These are phyloP conservation scores for Cajanus cajan DNA, from an alignment of 306 rosid species.

Conservation along the genomic window DNA sequence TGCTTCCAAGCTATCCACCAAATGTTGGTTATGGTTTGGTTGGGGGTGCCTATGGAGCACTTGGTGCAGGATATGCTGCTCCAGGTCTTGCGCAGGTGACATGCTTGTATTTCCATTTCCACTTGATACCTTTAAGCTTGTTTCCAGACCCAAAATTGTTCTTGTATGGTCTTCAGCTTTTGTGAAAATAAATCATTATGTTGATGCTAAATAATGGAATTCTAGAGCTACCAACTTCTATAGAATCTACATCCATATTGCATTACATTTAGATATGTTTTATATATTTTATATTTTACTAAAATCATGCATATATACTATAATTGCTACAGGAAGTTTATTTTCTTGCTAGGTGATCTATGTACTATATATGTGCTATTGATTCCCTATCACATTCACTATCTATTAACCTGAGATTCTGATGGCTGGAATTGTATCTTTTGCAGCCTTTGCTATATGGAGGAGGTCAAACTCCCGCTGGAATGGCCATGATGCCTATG, in stretches of 20 bases:
- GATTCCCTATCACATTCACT: constrained; percentile 2
- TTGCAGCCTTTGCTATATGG: constrained; percentile 89
- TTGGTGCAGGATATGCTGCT: constrained; percentile 70
- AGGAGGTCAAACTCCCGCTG: constrained; percentile 70
- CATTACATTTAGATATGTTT: not conserved
- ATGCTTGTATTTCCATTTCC: not conserved
- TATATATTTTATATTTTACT: constrained; percentile 10
- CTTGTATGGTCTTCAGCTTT: not conserved
- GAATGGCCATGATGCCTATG: constrained; percentile 99
- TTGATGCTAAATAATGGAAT: constrained; percentile 11
- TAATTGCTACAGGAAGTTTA: constrained; percentile 11
- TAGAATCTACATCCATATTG: not conserved
- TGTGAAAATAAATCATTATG: not conserved
- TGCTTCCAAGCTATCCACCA: constrained; percentile 86
- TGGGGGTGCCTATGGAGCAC: constrained; percentile 80
- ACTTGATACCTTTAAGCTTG: not conserved
- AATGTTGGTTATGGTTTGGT: constrained; percentile 66
- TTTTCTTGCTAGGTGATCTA: not conserved
- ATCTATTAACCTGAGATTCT: constrained; percentile 26
- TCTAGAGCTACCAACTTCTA: not conserved
- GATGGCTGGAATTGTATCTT: constrained; percentile 28
- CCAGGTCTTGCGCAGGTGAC: constrained; percentile 80
- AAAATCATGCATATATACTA: not conserved
- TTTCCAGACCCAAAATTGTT: constrained; percentile 14
- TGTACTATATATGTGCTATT: constrained; percentile 12